Evolutionary conservation across 2,329 filamentous ascomycete genomes (phyloP).

Genomic region (Ophiostoma australiae): DNA sequence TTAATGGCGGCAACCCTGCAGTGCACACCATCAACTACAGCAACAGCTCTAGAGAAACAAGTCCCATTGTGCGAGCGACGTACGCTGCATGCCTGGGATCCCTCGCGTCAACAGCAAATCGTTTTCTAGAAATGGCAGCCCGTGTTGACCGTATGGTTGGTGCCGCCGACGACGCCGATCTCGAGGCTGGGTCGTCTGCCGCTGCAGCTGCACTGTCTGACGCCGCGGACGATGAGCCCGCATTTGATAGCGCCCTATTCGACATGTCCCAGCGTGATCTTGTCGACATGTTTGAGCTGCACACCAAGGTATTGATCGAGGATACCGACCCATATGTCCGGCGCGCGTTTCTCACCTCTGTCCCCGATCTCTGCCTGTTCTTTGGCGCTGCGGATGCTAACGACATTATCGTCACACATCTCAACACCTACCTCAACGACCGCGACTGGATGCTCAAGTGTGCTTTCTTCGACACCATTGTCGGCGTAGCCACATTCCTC

Average conservation of each 20-base stretch:
- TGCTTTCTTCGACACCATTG: slow-evolving; percentile 91
- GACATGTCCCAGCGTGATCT: slow-evolving; percentile 82
- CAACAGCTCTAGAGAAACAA: slow-evolving; percentile 17
- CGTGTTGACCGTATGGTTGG: slow-evolving; percentile 23
- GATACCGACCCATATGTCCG: slow-evolving; percentile 81
- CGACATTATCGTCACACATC: slow-evolving; percentile 90
- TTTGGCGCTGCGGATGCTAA: slow-evolving; percentile 89
- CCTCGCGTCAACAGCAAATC: slow-evolving; percentile 75
- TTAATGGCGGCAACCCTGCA: slow-evolving; percentile 34
- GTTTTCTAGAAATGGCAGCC: slow-evolving; percentile 68
- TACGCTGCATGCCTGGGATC: slow-evolving; percentile 91
- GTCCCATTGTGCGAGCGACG: slow-evolving; percentile 71
- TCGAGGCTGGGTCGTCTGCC: slow-evolving; percentile 4
- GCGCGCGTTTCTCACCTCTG: slow-evolving; percentile 84
- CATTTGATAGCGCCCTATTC: slow-evolving; percentile 68
- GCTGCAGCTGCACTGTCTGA: slow-evolving; percentile 34
- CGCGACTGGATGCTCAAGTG: slow-evolving; percentile 95
- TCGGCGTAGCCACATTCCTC: slow-evolving; percentile 85
- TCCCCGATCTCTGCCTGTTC: slow-evolving; percentile 88
- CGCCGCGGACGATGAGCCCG: slow-evolving; percentile 6
- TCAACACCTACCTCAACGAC: slow-evolving; percentile 96
- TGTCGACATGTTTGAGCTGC: slow-evolving; percentile 74
- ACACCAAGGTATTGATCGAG: slow-evolving; percentile 85
- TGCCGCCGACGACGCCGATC: slow-evolving; percentile 14
- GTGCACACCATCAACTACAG: background rate